phyloP scores from a whole-genome alignment of 2,329 filamentous ascomycete genomes.

The Fusarium papillatum region DNA sequence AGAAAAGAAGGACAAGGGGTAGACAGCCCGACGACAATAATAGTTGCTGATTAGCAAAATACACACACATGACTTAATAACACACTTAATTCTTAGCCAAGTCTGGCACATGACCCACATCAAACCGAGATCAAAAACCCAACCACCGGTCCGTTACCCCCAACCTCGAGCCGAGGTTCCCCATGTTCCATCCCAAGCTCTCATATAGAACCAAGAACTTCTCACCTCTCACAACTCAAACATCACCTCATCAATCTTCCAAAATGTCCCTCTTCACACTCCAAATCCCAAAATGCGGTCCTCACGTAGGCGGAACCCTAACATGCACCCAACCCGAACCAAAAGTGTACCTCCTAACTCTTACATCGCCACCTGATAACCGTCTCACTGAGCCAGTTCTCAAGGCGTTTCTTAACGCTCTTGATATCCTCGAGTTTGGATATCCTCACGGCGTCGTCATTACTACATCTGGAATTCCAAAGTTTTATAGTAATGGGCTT shows the following conservation, averaged over 20 bases:
- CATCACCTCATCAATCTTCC: neutral
- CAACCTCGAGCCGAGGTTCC: conserved; percentile 37
- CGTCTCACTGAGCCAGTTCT: conserved; percentile 79
- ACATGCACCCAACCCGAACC: conserved; percentile 72
- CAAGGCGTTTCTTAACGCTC: conserved; percentile 75
- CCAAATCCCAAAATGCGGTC: conserved; percentile 64
- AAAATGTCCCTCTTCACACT: conserved; percentile 55
- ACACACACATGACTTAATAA: neutral
- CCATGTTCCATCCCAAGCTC: neutral
- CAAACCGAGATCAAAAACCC: conserved; percentile 10
- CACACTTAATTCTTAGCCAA: neutral
- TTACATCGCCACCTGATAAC: conserved; percentile 81
- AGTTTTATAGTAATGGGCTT: conserved; percentile 90
- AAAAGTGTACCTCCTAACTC: conserved; percentile 79
- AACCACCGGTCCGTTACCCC: conserved; percentile 10
- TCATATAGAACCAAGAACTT: conserved; percentile 11
- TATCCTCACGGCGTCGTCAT: conserved; percentile 80
- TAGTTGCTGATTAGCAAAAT: neutral
- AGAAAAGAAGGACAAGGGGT: neutral
- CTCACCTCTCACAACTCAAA: neutral
- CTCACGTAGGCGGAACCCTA: conserved; percentile 69
- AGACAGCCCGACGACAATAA: neutral
- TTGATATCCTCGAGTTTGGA: conserved; percentile 80
- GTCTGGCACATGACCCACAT: conserved; percentile 15
- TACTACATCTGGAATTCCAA: conserved; percentile 80